Conservation (phyloP, 306 rosid genomes). For the Arachis stenosperma region DNA sequence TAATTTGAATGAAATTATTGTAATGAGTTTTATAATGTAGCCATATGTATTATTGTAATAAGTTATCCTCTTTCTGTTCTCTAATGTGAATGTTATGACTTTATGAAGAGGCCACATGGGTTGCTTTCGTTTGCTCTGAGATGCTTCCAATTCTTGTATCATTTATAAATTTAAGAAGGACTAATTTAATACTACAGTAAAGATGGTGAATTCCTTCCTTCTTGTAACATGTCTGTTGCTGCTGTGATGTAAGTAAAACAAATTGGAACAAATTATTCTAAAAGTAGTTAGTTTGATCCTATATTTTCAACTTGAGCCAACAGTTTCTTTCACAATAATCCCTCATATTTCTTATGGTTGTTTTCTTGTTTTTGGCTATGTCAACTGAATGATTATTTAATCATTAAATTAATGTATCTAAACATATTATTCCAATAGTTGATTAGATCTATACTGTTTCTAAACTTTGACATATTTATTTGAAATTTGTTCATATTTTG, state of each 20-base stretch:
- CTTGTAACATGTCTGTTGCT: too few relatives aligned
- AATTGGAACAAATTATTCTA: too few relatives aligned
- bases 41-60: too few relatives aligned
- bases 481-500: not conserved
- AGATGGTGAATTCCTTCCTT: too few relatives aligned
- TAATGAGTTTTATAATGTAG: not conserved
- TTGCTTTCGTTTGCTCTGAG: not conserved
- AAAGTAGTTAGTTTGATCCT: too few relatives aligned
- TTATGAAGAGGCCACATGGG: conserved; percentile 69
- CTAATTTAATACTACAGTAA: too few relatives aligned
- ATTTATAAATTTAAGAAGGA: not conserved
- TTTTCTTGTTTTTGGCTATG: too few relatives aligned
- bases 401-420: not conserved
- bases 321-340: too few relatives aligned
- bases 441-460: not conserved
- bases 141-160: conserved; percentile 1
- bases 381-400: too few relatives aligned
- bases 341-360: too few relatives aligned
- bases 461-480: not conserved
- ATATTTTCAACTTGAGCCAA: too few relatives aligned
- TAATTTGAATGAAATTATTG: not conserved
- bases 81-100: conserved; percentile 70
- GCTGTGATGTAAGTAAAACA: too few relatives aligned
- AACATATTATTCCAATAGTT: not conserved
- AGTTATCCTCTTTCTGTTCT: conserved; percentile 74